phyloP scores from a whole-genome alignment of 805 yeast genomes.

The Candida nemodendra region DNA sequence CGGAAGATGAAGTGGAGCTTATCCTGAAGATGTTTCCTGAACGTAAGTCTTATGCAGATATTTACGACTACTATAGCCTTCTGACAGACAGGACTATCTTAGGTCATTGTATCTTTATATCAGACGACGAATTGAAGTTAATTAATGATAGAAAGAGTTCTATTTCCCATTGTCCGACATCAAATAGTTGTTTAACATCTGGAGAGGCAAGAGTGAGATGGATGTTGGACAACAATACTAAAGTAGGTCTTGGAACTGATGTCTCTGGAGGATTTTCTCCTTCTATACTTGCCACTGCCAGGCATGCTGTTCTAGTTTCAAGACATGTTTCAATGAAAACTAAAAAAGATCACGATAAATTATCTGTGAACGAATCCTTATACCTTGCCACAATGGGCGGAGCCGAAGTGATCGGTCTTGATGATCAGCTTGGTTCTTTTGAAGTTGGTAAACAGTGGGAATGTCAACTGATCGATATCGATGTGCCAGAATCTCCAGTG shows the following conservation, averaged over 20 bases:
- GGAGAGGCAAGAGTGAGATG: slow-evolving; percentile 81
- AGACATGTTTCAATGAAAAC: slow-evolving; percentile 60
- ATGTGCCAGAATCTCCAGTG: slow-evolving; percentile 48
- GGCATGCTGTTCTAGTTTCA: slow-evolving; percentile 67
- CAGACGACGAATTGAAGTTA: slow-evolving; percentile 56
- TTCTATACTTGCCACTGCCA: slow-evolving; percentile 57
- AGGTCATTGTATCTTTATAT: slow-evolving; percentile 81
- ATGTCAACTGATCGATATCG: slow-evolving; percentile 69
- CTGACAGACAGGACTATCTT: slow-evolving; percentile 64
- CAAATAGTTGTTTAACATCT: slow-evolving; percentile 78
- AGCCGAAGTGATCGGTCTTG: slow-evolving; percentile 65
- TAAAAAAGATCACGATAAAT: slow-evolving; percentile 40
- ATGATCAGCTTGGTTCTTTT: slow-evolving; percentile 60
- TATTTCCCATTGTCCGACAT: slow-evolving; percentile 85
- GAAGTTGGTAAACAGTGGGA: slow-evolving; percentile 77
- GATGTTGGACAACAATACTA: slow-evolving; percentile 58
- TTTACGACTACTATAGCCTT: slow-evolving; percentile 61
- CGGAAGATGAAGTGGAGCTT: slow-evolving; percentile 65
- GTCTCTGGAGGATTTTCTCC: slow-evolving; percentile 70
- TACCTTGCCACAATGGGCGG: slow-evolving; percentile 85
- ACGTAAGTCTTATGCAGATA: slow-evolving; percentile 64
- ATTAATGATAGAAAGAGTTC: slow-evolving; percentile 57
- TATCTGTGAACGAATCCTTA: slow-evolving; percentile 65
- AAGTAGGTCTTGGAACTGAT: slow-evolving; percentile 76
- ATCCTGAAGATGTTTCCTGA: slow-evolving; percentile 71